Evolutionary conservation across 805 yeast genomes (phyloP).

Genomic region (Suhomyces faveliae): DNA sequence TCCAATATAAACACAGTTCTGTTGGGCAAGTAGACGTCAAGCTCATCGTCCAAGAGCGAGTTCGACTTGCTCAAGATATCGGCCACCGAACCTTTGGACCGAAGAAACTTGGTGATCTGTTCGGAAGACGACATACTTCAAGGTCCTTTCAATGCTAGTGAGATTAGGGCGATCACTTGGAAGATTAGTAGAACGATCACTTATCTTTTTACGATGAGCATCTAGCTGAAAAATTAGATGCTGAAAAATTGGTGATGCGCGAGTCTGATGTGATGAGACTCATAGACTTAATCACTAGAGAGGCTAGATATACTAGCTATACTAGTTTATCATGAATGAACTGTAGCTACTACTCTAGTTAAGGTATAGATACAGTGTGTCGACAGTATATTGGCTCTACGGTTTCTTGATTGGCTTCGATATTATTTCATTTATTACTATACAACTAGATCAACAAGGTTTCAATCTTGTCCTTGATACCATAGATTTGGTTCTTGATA

Average conservation of each 20-base stretch:
- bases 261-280: not conserved
- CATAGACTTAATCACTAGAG: too few relatives aligned
- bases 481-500: conserved; percentile 94
- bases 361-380: too few relatives aligned
- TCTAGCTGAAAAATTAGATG: not conserved
- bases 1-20: conserved; percentile 55
- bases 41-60: conserved; percentile 30
- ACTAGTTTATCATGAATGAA: too few relatives aligned
- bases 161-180: not conserved
- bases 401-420: not conserved
- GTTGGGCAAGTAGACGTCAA: conserved; percentile 52
- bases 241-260: not conserved
- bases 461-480: conserved; percentile 98
- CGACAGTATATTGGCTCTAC: too few relatives aligned
- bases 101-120: conserved; percentile 53
- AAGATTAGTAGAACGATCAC: not conserved
- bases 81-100: conserved; percentile 49
- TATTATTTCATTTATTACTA: not conserved
- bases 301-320: too few relatives aligned
- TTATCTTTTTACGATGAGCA: not conserved
- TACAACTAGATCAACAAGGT: conserved; percentile 76
- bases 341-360: too few relatives aligned
- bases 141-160: not conserved
- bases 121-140: conserved; percentile 24
- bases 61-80: conserved; percentile 39